Evolutionary conservation across 1,139 yeast genomes (phyloP), one percentile per base, ranked within the genome.

Genomic region (Yamadazyma sp.): DNA sequence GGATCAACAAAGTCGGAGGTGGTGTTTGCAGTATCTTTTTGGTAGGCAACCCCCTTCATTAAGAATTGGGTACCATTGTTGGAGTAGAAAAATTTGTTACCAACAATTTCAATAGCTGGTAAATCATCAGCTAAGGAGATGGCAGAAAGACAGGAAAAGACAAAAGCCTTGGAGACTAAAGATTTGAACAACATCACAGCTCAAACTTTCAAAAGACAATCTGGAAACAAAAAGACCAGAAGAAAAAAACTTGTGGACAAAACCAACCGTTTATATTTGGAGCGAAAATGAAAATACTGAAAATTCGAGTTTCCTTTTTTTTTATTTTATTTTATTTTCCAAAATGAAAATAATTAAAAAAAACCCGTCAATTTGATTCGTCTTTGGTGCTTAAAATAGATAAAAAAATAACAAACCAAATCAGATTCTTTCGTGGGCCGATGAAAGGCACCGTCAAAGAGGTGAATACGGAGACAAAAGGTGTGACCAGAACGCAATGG

Each of bases 21-120:
- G 36, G 72, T 60, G 54, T 79, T 78, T 34, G 78, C 73, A 40
- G 82, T 75, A 61, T 85, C 83, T 48, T 83, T 63, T 62, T 84
- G 94, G 64, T 84, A 85, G 37, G 92, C 94, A 48, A 84, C 73
- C 66, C 94, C 94, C 56, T 66, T 78, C 63, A 87, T 78, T 66
- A 81, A 83, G 66, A 87, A 87, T 60, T 87, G 94, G 39, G 91
- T 74, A 31, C 91, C 89, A 59, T 83, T 83, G 62, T 80, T 79
- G 47, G 85, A 69, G 72, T 75, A 86, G 69, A 77, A 87, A 63
- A 87, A 87, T 62, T 87, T 83, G 72, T 82, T 83, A 41, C 91
- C 91, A 34, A 71, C 70, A 45, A 81, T 72, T 53, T 79, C 83
- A 50, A 81, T 72, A 34, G 76, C 62, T 36, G 83, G 66, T 25